These are phyloP conservation scores for Venturia effusa DNA, from an alignment of 2,329 filamentous ascomycete species.

Conservation along the genomic window DNA sequence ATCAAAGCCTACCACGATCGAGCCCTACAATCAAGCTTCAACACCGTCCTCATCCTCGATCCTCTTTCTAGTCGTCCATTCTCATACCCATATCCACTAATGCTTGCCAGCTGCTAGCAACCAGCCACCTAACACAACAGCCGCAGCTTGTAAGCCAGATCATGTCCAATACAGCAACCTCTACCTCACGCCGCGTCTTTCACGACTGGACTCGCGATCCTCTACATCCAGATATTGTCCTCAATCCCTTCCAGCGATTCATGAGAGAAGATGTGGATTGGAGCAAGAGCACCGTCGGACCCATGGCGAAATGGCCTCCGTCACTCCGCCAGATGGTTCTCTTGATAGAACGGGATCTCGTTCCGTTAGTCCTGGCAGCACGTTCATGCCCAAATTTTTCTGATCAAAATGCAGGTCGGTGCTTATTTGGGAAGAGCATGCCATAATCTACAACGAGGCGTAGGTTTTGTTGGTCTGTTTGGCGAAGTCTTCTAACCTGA, in stretches of 20 bases:
- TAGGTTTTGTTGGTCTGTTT: neutral
- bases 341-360: no score
- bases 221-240: constrained; percentile 7
- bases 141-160: neutral
- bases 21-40: neutral
- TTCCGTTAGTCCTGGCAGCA: no score
- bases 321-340: constrained; percentile 9
- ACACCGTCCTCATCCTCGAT: neutral
- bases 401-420: no score
- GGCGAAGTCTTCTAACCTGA: neutral
- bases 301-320: constrained; percentile 7
- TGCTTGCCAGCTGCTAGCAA: neutral
- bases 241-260: constrained; percentile 5
- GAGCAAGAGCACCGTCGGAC: neutral
- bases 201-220: constrained; percentile 11
- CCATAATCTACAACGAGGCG: neutral
- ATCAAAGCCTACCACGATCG: no score
- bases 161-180: neutral
- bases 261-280: constrained; percentile 9
- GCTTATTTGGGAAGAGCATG: neutral
- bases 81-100: neutral
- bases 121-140: neutral
- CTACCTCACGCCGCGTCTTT: neutral
- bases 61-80: neutral
- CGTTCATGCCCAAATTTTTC: no score